Evolutionary conservation across 176 grass and related monocot species (phyloP).

Genomic region (Cymbopogon citratus): DNA sequence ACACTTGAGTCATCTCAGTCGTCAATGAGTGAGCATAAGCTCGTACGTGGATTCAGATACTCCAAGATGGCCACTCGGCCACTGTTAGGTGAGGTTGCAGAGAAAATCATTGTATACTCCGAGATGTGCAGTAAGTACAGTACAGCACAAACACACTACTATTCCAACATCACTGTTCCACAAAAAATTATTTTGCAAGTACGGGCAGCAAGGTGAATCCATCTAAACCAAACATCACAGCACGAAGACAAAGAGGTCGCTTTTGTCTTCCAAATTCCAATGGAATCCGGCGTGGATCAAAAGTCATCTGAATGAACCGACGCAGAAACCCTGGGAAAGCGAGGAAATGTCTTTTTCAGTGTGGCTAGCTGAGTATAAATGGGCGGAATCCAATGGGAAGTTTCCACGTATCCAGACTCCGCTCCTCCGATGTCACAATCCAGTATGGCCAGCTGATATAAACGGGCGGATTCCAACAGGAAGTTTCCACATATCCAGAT

Average conservation of each 20-base stretch:
- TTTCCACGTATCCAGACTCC: too few relatives aligned
- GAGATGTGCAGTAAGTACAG: neutral
- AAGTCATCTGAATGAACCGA: constrained; percentile 48
- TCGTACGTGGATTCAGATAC: neutral
- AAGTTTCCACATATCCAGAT: constrained; percentile 72
- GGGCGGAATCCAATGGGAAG: too few relatives aligned
- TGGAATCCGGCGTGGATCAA: constrained; percentile 22
- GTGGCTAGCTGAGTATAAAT: too few relatives aligned
- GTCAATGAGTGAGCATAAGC: neutral
- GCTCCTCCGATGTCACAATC: too few relatives aligned
- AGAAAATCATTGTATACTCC: neutral
- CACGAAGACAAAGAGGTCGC: neutral
- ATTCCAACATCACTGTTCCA: constrained; percentile 14
- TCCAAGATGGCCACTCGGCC: neutral
- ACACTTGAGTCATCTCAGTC: neutral
- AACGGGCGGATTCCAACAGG: constrained; percentile 65
- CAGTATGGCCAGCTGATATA: constrained; percentile 51
- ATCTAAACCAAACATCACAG: constrained; percentile 10
- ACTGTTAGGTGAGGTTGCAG: neutral
- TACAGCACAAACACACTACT: constrained; percentile 2
- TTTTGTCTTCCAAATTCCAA: constrained; percentile 4
- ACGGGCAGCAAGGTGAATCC: constrained; percentile 9
- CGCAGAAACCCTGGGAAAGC: constrained; percentile 42
- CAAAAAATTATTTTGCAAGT: neutral
- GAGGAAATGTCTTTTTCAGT: constrained; percentile 55